Evolutionary conservation across 306 rosid species (phyloP).

Genomic region (Benincasa hispida): DNA sequence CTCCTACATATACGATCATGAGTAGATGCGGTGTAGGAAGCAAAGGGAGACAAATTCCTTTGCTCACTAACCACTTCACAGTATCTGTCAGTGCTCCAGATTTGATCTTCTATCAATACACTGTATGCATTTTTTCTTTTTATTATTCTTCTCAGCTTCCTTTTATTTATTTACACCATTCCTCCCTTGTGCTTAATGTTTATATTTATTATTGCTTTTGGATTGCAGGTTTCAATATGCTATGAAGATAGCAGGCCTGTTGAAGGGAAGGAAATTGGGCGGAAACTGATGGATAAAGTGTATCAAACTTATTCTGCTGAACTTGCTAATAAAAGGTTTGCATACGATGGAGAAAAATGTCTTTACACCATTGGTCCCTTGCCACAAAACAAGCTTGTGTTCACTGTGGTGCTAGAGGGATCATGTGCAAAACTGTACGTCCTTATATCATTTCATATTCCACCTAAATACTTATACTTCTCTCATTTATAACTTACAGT

Average conservation of each 20-base stretch:
- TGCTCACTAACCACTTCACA: conserved; percentile 57
- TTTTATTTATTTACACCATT: neutral
- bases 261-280: conserved; percentile 53
- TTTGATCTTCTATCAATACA: conserved; percentile 72
- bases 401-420: conserved; percentile 61
- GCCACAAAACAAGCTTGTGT: conserved; percentile 39
- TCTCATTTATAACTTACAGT: conserved; percentile 9
- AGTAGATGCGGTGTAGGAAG: conserved; percentile 50
- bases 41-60: conserved; percentile 30
- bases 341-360: conserved; percentile 64
- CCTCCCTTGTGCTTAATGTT: neutral
- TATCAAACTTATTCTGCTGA: conserved; percentile 51
- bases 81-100: conserved; percentile 42
- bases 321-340: conserved; percentile 47
- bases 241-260: conserved; percentile 45
- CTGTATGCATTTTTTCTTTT: conserved; percentile 30
- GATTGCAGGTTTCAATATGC: conserved; percentile 43
- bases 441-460: neutral
- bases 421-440: conserved; percentile 45
- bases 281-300: conserved; percentile 67
- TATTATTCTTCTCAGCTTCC: conserved; percentile 6
- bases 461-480: neutral
- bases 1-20: conserved; percentile 34
- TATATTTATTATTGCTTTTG: conserved; percentile 9
- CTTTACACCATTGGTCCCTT: conserved; percentile 72